Evolutionary conservation across 208 protist genomes (phyloP).

Genomic region (Acanthamoeba royreba): DNA sequence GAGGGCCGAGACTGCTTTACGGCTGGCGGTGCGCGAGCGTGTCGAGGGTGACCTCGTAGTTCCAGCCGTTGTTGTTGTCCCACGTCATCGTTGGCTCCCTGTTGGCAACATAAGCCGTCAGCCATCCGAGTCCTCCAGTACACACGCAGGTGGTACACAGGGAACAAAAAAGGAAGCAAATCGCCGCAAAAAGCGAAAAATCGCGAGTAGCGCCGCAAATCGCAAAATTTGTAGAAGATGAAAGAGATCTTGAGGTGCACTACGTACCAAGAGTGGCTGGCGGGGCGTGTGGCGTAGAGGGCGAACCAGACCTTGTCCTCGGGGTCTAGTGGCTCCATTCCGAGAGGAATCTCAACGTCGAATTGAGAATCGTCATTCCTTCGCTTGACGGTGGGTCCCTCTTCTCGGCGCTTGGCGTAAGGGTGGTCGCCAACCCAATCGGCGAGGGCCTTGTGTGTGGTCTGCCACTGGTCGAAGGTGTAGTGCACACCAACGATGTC

Average conservation of each 20-base stretch:
- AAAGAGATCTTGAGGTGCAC: no score
- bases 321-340: neutral
- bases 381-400: neutral
- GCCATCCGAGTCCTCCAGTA: no score
- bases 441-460: conserved; percentile 3
- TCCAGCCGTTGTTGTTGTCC: conserved; percentile 41
- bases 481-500: conserved; percentile 6
- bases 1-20: no score
- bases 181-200: no score
- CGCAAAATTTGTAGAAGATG: no score
- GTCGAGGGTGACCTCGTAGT: conserved; percentile 18
- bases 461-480: conserved; percentile 29
- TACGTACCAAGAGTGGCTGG: neutral
- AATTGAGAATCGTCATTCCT: neutral
- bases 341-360: conserved; percentile 10
- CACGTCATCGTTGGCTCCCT: neutral
- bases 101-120: no score
- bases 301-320: conserved; percentile 32
- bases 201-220: no score
- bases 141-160: no score
- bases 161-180: no score
- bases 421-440: conserved; percentile 21
- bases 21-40: neutral
- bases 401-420: neutral
- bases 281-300: neutral